Percentiles rank a stretch among this genome's conserved stretches.
phyloP scores from a whole-genome alignment of 305 asterid species.

The Fraxinus platypoda region DNA sequence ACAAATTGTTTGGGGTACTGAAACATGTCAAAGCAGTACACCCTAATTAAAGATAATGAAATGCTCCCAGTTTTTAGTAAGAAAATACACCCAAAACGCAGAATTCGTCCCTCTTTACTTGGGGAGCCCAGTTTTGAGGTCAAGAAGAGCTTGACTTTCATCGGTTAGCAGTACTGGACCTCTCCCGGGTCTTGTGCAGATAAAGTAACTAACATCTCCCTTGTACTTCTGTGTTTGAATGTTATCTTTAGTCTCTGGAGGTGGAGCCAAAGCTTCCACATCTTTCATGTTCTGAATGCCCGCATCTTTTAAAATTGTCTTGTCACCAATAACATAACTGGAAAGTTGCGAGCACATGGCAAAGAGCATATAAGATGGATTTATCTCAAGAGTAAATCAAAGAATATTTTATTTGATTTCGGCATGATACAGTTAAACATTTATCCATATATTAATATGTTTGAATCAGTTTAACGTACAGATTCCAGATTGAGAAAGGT shows the following conservation, averaged over 20 bases:
- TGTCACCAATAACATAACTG: slow-evolving; percentile 85
- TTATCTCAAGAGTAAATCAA: not conserved
- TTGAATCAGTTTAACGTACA: not conserved
- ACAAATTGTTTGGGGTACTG: not conserved
- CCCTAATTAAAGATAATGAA: not conserved
- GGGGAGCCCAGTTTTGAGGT: slow-evolving; percentile 47
- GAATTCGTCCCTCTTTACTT: slow-evolving; percentile 36
- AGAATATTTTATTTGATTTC: not conserved
- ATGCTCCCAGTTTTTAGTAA: slow-evolving; percentile 12
- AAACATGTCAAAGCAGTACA: slow-evolving; percentile 6
- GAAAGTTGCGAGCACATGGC: slow-evolving; percentile 9
- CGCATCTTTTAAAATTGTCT: slow-evolving; percentile 72
- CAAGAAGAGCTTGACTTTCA: slow-evolving; percentile 44
- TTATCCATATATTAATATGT: not conserved
- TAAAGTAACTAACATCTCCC: slow-evolving; percentile 85
- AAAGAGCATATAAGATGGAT: not conserved
- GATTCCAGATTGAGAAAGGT: slow-evolving; percentile 2
- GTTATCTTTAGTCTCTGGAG: slow-evolving; percentile 66
- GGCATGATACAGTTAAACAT: not conserved
- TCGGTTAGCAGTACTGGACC: slow-evolving; percentile 53
- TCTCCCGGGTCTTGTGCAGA: slow-evolving; percentile 87
- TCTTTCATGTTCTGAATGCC: slow-evolving; percentile 63
- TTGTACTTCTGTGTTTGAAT: slow-evolving; percentile 40
- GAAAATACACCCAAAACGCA: not conserved
- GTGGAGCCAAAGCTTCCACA: slow-evolving; percentile 60